Percentiles rank a stretch among this genome's conserved stretches.
Evolutionary conservation across 805 yeast species (phyloP).

Genomic region (Zygoascus ofunaensis): DNA sequence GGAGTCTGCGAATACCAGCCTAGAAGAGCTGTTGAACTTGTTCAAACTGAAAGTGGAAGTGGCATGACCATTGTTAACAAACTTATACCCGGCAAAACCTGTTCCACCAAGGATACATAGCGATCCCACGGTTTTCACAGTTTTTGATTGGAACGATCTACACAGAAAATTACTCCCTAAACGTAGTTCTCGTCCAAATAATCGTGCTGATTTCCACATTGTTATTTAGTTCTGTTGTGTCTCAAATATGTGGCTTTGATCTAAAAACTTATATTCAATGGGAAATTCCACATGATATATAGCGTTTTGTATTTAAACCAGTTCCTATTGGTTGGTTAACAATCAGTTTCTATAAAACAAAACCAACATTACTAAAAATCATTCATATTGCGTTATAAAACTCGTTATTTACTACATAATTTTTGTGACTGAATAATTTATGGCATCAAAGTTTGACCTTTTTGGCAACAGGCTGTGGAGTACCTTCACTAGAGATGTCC

Average conservation of each 20-base stretch:
- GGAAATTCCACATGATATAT: too few species aligned
- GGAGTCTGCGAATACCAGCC: background rate
- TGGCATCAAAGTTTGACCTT: constrained; percentile 8
- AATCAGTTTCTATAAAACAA: too few species aligned
- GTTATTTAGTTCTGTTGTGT: background rate
- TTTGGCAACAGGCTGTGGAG: constrained; percentile 9
- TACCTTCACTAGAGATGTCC: constrained; percentile 5
- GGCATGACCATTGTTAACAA: background rate
- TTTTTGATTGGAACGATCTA: background rate
- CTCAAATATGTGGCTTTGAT: too few species aligned
- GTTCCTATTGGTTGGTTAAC: too few species aligned
- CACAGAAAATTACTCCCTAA: background rate
- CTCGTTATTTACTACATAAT: constrained; percentile 10
- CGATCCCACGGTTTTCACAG: background rate
- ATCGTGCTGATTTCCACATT: background rate
- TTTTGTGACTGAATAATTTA: too few species aligned
- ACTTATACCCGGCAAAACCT: background rate
- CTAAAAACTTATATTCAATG: too few species aligned
- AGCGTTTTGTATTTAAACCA: too few species aligned
- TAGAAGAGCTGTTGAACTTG: too few species aligned
- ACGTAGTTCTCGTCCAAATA: background rate
- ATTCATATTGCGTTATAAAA: background rate
- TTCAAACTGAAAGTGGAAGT: too few species aligned
- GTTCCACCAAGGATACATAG: background rate
- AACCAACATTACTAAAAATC: too few species aligned